Base-by-base conservation (phyloP, 192 early-diverging fungal genomes). In the Entomortierella chlamydospora region DNA sequence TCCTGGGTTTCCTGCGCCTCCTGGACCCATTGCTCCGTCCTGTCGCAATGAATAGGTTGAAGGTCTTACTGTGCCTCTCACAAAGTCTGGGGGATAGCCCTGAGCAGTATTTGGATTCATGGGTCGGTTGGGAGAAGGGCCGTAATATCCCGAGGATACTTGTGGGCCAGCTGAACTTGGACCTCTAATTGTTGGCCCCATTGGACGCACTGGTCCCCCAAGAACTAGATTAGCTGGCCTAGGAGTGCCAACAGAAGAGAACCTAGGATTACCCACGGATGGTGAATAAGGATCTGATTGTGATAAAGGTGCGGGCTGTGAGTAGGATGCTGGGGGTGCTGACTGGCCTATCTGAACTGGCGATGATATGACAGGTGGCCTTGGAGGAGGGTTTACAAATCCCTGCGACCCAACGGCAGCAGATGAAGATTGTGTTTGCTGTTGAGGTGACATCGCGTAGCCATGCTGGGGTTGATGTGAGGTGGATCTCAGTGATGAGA, bases 71-170 rank as follows among this genome's bases (percentile, higher is more conserved):
- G 74, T 31, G 4, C 68, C 57, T 59, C 73, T 43, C 13, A 60
- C 23, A 42, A 56, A 79, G 26, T 79, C 76, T 20, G 42, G 50
- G 23, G 76, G 68, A 54, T 79, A 79, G 25, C 62, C 57, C n/a
- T 61, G 76, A 37, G 58, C 60, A 28, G 56, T 47, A 34, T 55
- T 53, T 26, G 57, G 2, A 33, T 54, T 57, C 63, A 70, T 65
- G 26, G 76, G 76, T 30, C 76, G 67, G 18, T 65, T 61, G 4
- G 68, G 62, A 13, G 76, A 45, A 6, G 76, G 50, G 23, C 63
- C 57, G 10, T 70, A 79, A 20, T 79, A 70, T 26, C 54, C 55
- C 26, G 31, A 34, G 9, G 55, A 8, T 25, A 61, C 62, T 50
- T 61, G 30, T 17, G 57, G 50, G n/a, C 76, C 76, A 20, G 50